Evolutionary conservation across 208 protist species (phyloP), one percentile per base, ranked within the genome.

Genomic region (Wallacemonas rigidus): DNA sequence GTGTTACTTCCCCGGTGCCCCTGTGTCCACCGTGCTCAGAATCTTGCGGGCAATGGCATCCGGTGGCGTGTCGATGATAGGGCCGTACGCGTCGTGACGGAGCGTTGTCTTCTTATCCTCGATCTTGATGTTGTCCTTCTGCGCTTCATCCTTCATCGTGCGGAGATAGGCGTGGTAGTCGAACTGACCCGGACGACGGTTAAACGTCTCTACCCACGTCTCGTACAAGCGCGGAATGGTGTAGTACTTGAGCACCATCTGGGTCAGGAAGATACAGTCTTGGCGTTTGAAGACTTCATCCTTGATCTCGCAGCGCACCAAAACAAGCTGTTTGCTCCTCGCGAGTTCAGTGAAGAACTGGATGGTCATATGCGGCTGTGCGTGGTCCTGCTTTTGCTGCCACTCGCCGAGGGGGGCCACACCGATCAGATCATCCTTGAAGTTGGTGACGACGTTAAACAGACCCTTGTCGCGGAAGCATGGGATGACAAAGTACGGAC

Each of bases 231-330:
- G 70, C 11, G 88, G 93, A 7, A 91, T 67, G 9, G 93, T 94
- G 86, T 97, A 97, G 81, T 97, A 96, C 76, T 93, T 96, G 6
- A 97, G 80, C 35, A 97, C 64, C 85, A 95, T 96, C 77, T 95
- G 91, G 40, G 91, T 95, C 8, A 96, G 38, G 55, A 97, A 97
- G 48, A 96, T 86, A 71, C 90, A 95, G 79, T 97, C 93, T 44
- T 85, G 53, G 4, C 90, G 90, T 68, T 87, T 91, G 80, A 97
- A 94, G 41, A 95, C 87, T 61, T 95, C 83, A 56, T 97, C 93
- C 72, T 95, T 95, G 69, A 97, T 95, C 77, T 96, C 93, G 72
- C 90, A 96, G 53, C 93, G 88, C 54, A 96, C 91, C 39, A 97
- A 77, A 36, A 97, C 93, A 43, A 97, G 64, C 69, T 82, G 75